Conservation (phyloP, 2,329 filamentous ascomycete species). For the Pezicula radicicola region DNA sequence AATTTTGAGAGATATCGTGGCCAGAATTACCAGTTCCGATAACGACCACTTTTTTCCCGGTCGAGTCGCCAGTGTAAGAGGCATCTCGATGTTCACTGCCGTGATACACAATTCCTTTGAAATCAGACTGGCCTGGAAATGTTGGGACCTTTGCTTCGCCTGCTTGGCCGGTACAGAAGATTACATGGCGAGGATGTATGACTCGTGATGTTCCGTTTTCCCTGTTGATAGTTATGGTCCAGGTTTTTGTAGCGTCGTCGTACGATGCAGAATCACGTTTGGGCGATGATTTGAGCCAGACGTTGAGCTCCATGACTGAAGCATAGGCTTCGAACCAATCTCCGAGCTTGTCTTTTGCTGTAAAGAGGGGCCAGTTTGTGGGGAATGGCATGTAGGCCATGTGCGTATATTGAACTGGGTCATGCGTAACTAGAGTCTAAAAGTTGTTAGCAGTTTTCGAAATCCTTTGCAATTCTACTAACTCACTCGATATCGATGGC, state of each 20-base stretch:
- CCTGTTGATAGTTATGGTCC: constrained; percentile 51
- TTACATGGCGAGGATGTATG: constrained; percentile 43
- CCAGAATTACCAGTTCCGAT: constrained; percentile 67
- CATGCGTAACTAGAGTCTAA: constrained; percentile 61
- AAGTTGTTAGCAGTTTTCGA: neutral
- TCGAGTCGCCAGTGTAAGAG: constrained; percentile 29
- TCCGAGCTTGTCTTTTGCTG: constrained; percentile 68
- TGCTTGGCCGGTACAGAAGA: constrained; percentile 49
- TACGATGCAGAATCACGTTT: constrained; percentile 37
- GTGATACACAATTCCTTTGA: constrained; percentile 57
- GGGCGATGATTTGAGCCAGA: constrained; percentile 57
- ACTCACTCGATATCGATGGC: constrained; percentile 49
- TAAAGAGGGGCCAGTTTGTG: constrained; percentile 64
- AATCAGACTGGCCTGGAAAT: constrained; percentile 47
- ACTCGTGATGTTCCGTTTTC: constrained; percentile 38
- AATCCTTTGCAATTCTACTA: neutral
- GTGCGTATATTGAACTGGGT: constrained; percentile 57
- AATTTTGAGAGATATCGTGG: constrained; percentile 69
- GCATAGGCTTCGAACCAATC: constrained; percentile 68
- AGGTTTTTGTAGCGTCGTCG: constrained; percentile 45
- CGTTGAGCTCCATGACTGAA: constrained; percentile 62
- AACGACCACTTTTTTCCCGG: constrained; percentile 59
- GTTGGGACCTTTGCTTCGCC: constrained; percentile 47
- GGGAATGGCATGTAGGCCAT: constrained; percentile 66
- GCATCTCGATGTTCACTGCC: constrained; percentile 58